These are phyloP conservation scores for Eucalyptus curtisii DNA, from an alignment of 345 rosid species.

Conservation along the genomic window DNA sequence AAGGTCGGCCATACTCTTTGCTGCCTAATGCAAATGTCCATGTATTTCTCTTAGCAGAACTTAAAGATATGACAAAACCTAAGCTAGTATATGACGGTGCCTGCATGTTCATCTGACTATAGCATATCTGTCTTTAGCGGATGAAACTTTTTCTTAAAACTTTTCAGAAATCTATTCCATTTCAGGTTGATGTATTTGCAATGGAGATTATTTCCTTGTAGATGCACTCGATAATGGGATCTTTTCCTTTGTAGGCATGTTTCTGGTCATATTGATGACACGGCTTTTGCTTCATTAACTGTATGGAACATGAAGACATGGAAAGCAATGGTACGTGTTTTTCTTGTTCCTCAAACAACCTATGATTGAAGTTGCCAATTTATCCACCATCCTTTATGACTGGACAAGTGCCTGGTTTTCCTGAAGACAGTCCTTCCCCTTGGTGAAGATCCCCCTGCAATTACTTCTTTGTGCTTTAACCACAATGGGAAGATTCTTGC, in stretches of 20 bases:
- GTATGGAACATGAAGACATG: constrained; percentile 82
- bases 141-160: background rate
- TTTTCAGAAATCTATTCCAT: background rate
- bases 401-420: constrained; percentile 12
- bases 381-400: background rate
- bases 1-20: background rate
- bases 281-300: constrained; percentile 50
- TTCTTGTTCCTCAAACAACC: constrained; percentile 1
- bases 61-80: background rate
- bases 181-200: background rate
- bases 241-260: constrained; percentile 25
- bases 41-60: background rate
- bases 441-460: constrained; percentile 79
- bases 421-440: constrained; percentile 76
- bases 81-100: background rate
- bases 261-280: constrained; percentile 23
- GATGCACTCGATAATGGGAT: background rate
- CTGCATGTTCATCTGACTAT: background rate
- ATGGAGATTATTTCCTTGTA: background rate
- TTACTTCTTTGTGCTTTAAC: constrained; percentile 61
- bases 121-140: background rate
- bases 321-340: constrained; percentile 54
- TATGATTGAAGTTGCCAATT: background rate
- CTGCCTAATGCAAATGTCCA: background rate
- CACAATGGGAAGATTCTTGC: constrained; percentile 78